phyloP scores from a whole-genome alignment of 306 rosid genomes.

The Castanospermum australe region DNA sequence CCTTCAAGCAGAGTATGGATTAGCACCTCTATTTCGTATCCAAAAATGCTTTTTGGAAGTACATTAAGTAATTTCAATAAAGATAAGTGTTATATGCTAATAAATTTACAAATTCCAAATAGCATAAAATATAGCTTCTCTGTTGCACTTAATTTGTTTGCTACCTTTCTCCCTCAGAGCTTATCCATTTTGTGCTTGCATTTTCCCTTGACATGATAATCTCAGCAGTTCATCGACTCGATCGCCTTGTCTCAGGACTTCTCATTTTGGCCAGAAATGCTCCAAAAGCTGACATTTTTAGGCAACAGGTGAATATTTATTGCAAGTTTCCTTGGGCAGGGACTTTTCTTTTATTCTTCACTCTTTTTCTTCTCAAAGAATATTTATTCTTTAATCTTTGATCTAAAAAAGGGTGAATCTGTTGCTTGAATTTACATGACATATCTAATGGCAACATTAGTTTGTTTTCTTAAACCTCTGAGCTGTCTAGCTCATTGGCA shows the following conservation, averaged over 20 bases:
- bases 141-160: conserved; percentile 11
- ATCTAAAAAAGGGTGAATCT: background rate
- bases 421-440: background rate
- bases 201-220: conserved; percentile 58
- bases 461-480: conserved; percentile 2
- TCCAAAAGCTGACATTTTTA: conserved; percentile 73
- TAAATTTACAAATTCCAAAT: conserved; percentile 1
- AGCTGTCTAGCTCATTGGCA: background rate
- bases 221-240: conserved; percentile 86
- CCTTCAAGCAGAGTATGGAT: conserved; percentile 85
- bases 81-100: background rate
- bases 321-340: background rate
- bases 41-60: conserved; percentile 27
- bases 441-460: background rate
- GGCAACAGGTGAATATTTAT: conserved; percentile 68
- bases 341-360: conserved; percentile 3
- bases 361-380: background rate
- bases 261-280: conserved; percentile 93
- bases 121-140: background rate
- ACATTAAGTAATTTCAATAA: background rate
- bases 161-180: background rate
- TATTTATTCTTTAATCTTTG: background rate
- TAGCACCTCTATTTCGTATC: conserved; percentile 96
- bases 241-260: conserved; percentile 96
- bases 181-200: conserved; percentile 17